These are phyloP conservation scores for Suillus fuscotomentosus DNA, from an alignment of 768 basidiomycete species.

Conservation along the genomic window DNA sequence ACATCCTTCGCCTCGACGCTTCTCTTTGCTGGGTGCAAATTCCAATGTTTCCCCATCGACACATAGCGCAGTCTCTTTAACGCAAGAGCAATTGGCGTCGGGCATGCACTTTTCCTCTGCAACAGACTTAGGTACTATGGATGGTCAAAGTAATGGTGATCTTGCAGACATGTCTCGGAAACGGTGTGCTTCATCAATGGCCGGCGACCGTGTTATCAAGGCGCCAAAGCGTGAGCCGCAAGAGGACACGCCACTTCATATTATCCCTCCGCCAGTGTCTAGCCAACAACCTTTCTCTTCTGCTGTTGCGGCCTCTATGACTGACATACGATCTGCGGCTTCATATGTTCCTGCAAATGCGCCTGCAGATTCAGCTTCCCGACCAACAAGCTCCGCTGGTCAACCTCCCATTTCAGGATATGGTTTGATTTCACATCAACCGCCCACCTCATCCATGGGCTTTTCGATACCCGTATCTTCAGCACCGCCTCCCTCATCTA, in stretches of 20 bases:
- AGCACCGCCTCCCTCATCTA: constrained; percentile 14
- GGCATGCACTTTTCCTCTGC: constrained; percentile 18
- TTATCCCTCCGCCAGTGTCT: constrained; percentile 18
- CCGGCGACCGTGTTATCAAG: constrained; percentile 44
- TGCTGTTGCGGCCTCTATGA: constrained; percentile 22
- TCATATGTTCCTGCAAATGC: constrained; percentile 27
- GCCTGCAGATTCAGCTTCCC: constrained; percentile 28
- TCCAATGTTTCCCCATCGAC: constrained; percentile 23
- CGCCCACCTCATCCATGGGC: constrained; percentile 13
- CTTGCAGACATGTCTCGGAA: constrained; percentile 45
- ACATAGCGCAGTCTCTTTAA: constrained; percentile 16
- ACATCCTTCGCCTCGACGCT: constrained; percentile 24
- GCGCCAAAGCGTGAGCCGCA: constrained; percentile 49
- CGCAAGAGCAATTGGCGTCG: constrained; percentile 26
- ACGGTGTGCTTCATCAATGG: constrained; percentile 49
- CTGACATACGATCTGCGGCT: constrained; percentile 19
- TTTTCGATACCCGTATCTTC: constrained; percentile 22
- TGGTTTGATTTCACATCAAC: constrained; percentile 21
- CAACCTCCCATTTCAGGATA: constrained; percentile 22
- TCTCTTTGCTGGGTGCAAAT: constrained; percentile 35
- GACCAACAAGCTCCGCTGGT: constrained; percentile 32
- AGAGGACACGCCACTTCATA: constrained; percentile 37
- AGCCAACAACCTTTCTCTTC: constrained; percentile 25
- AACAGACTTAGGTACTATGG: constrained; percentile 17
- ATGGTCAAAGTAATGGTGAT: constrained; percentile 29